phyloP scores from a whole-genome alignment of 768 basidiomycete genomes.

The Amanita thiersii region DNA sequence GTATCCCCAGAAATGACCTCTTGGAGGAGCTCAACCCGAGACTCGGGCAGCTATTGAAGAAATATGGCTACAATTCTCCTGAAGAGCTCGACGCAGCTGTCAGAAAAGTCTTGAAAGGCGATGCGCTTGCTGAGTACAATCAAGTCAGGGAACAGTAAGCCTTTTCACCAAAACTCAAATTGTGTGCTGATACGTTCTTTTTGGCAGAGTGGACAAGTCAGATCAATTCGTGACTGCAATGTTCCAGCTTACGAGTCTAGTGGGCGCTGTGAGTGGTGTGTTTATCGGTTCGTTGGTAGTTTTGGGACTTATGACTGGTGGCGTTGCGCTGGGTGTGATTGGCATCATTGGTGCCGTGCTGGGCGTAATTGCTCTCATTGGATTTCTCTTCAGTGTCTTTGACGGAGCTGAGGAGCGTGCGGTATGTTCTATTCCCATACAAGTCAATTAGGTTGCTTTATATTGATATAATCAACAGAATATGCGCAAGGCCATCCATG shows the following conservation, averaged over 20 bases:
- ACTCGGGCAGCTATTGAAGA: neutral
- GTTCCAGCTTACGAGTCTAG: neutral
- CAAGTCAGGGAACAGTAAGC: neutral
- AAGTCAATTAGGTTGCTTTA: neutral
- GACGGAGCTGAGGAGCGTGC: neutral
- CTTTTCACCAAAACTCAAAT: neutral
- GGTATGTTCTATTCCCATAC: neutral
- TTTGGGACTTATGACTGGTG: neutral
- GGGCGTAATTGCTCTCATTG: neutral
- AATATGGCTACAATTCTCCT: neutral
- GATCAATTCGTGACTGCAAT: neutral
- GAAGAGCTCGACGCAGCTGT: neutral
- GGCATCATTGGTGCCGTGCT: neutral
- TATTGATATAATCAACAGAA: neutral
- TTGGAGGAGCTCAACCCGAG: neutral
- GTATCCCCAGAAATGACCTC: neutral
- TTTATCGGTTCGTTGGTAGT: neutral
- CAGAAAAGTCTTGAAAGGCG: neutral
- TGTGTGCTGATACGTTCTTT: neutral
- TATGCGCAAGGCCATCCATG: neutral
- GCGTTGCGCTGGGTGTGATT: neutral
- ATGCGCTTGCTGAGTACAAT: neutral
- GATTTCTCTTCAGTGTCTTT: neutral
- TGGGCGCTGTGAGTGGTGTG: neutral
- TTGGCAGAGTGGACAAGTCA: neutral